Conservation (phyloP, 257 asterid genomes). For the Penstemon davidsonii region DNA sequence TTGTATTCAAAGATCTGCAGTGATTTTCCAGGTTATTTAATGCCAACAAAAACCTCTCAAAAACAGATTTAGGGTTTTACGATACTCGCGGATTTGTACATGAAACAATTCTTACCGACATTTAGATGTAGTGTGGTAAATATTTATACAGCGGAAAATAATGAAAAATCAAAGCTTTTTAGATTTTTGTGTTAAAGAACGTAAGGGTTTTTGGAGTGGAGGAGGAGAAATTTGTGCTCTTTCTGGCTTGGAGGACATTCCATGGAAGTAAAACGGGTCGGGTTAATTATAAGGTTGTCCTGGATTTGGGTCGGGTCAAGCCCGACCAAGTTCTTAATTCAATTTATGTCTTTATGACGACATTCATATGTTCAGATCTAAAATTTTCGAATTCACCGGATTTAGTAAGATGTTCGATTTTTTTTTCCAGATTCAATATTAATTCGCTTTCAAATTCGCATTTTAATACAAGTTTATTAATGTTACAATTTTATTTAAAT, state of each 20-base stretch:
- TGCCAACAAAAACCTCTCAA: slow-evolving; percentile 3
- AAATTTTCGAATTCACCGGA: too few relatives aligned
- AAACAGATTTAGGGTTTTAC: slow-evolving; percentile 25
- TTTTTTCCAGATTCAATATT: too few relatives aligned
- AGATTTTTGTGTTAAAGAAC: neutral
- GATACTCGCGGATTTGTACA: too few relatives aligned
- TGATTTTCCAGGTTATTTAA: neutral
- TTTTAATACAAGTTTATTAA: too few relatives aligned
- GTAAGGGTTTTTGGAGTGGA: neutral
- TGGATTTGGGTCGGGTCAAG: too few relatives aligned
- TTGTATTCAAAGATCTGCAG: slow-evolving; percentile 93
- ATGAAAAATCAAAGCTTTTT: neutral
- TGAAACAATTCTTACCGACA: slow-evolving; percentile 50
- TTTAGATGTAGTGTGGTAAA: slow-evolving; percentile 14
- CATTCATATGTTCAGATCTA: too few relatives aligned
- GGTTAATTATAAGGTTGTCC: neutral
- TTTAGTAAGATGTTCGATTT: too few relatives aligned
- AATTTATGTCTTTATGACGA: too few relatives aligned
- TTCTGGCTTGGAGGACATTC: slow-evolving; percentile 34
- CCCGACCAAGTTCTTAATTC: too few relatives aligned
- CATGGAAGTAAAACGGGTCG: slow-evolving; percentile 19
- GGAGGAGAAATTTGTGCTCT: neutral
- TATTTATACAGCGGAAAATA: slow-evolving; percentile 24
- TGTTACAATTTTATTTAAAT: too few relatives aligned
- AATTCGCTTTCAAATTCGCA: too few relatives aligned